A percentile compares a stretch with the other conserved stretches of the same genome.
Evolutionary conservation across 345 rosid species (phyloP).

Genomic region (Leavenworthia alabamica): DNA sequence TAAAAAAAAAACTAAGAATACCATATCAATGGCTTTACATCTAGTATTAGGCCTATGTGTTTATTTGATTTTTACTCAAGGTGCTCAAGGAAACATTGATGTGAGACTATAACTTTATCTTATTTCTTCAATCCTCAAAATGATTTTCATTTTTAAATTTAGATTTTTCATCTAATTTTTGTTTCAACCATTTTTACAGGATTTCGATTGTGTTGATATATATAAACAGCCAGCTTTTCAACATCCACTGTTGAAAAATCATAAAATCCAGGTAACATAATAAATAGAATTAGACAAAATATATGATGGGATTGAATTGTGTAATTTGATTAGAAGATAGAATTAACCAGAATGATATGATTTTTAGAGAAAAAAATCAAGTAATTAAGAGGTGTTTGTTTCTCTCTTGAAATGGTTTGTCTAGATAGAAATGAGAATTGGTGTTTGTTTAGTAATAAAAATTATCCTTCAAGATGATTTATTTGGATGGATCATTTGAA

Average conservation of each 20-base stretch:
- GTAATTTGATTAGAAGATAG: not conserved
- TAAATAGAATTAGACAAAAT: not conserved
- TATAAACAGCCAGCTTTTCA: slow-evolving; percentile 23
- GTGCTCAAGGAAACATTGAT: slow-evolving; percentile 16
- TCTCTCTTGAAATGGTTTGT: too few relatives aligned
- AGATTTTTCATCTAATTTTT: not conserved
- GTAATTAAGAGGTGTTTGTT: too few relatives aligned
- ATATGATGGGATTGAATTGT: not conserved
- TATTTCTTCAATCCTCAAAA: not conserved
- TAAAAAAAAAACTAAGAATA: not conserved
- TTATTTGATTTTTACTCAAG: slow-evolving; percentile 3
- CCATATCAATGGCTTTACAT: slow-evolving; percentile 10
- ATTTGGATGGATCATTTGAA: too few relatives aligned
- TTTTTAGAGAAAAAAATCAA: too few relatives aligned
- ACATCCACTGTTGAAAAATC: slow-evolving; percentile 22
- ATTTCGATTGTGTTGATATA: slow-evolving; percentile 18
- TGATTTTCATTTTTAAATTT: not conserved
- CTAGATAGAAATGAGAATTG: too few relatives aligned
- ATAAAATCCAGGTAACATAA: slow-evolving; percentile 19
- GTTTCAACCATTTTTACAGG: not conserved
- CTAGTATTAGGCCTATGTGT: slow-evolving; percentile 7
- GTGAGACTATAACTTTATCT: slow-evolving; percentile 1
- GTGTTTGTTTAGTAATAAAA: too few relatives aligned
- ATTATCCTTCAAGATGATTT: too few relatives aligned
- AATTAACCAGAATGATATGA: not conserved